Evolutionary conservation across 1,139 yeast species (phyloP), one percentile per base, ranked within the genome.

Genomic region (Yamadazyma blattariae): DNA sequence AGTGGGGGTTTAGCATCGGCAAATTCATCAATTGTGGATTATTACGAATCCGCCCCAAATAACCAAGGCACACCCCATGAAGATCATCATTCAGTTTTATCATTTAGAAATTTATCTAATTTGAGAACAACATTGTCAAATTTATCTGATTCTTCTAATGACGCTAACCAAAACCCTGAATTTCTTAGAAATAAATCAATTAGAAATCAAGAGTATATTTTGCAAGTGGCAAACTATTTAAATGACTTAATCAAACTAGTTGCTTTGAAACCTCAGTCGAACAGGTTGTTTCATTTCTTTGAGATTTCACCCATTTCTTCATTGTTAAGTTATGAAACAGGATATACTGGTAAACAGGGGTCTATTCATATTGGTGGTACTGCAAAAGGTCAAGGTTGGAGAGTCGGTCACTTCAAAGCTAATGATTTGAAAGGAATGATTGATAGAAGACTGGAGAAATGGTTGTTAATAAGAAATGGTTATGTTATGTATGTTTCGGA

Each of bases 341-440:
- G 89, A 0, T 84, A 71, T 51, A 79, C 77, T 39, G 96, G 98
- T 2, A 92, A 90, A 50, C 97, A 92, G 59, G 98, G 98, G 4
- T 76, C 79, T 35, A 62, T 92, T 38, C 79, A 85, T 41, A 75
- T 89, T 30, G 79, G 90, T 15, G 83, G 96, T 1, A 77, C 89
- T 1, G 92, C 97, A 0, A 79, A 78, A 42, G 72, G 89, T 1
- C 95, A 87, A 56, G 97, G 97, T 2, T 92, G 98, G 98, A 72
- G 96, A 51, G 96, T 90, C 11, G 87, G 95, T 5, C 97, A 90
- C 54, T 79, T 88, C 61, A 79, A 76, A 43, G 80, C 88, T 8
- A 78, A 79, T 45, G 97, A 88, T 52, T 67, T 88, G 48, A 78
- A 76, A 47, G 88, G 83, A 22, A 88, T 89, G 95, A 82, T 88